Evolutionary conservation across 1,139 yeast genomes (phyloP).

Genomic region (Hansenula anomala): DNA sequence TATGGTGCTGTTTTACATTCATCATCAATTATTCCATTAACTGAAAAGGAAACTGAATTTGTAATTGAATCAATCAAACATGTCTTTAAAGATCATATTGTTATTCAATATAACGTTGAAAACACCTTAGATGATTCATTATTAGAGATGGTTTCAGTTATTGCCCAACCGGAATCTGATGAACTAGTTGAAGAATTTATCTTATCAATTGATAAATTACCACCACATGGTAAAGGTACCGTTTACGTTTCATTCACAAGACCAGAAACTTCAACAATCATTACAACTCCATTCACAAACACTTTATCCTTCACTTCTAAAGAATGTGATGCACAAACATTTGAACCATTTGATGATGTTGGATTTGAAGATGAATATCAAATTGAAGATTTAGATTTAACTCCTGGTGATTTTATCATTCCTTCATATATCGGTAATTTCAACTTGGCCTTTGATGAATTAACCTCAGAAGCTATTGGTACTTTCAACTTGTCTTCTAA

Average conservation of each 20-base stretch:
- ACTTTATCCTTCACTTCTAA: slow-evolving; percentile 71
- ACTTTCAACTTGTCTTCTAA: slow-evolving; percentile 51
- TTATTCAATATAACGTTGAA: slow-evolving; percentile 77
- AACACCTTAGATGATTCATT: slow-evolving; percentile 80
- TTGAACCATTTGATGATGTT: slow-evolving; percentile 68
- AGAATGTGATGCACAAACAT: slow-evolving; percentile 75
- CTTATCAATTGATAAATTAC: slow-evolving; percentile 67
- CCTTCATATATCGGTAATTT: slow-evolving; percentile 82
- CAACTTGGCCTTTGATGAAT: slow-evolving; percentile 68
- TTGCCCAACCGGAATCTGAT: slow-evolving; percentile 59
- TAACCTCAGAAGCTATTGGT: slow-evolving; percentile 52
- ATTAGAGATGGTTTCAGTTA: slow-evolving; percentile 75
- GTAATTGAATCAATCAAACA: slow-evolving; percentile 85
- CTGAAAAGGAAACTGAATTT: slow-evolving; percentile 92
- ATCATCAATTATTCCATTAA: slow-evolving; percentile 62
- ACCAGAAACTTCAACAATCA: slow-evolving; percentile 39
- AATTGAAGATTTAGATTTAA: slow-evolving; percentile 71
- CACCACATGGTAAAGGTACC: slow-evolving; percentile 68
- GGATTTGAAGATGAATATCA: slow-evolving; percentile 95
- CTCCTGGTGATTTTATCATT: slow-evolving; percentile 76
- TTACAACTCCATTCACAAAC: slow-evolving; percentile 52
- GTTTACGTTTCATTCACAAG: slow-evolving; percentile 75
- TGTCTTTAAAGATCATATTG: slow-evolving; percentile 69
- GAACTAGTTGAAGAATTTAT: slow-evolving; percentile 66
- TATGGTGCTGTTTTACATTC: slow-evolving; percentile 79